Evolutionary conservation across 805 yeast genomes (phyloP).

Genomic region (Lachancea dasiensis): DNA sequence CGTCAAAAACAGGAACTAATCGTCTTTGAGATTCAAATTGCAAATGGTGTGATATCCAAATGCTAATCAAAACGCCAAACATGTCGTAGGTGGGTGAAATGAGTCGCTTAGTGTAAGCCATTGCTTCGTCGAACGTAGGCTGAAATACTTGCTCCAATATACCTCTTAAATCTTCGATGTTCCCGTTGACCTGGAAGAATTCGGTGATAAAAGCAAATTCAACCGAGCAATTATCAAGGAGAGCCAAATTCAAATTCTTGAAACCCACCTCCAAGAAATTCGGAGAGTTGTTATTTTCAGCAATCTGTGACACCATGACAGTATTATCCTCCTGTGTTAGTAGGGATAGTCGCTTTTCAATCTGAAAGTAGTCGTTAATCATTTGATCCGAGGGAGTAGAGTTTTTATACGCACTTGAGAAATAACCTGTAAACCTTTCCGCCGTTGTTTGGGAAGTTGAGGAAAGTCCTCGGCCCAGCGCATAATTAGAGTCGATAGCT

Average conservation of each 20-base stretch:
- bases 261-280: slow-evolving; percentile 72
- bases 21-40: slow-evolving; percentile 63
- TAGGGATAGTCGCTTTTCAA: slow-evolving; percentile 57
- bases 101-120: slow-evolving; percentile 40
- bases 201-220: slow-evolving; percentile 70
- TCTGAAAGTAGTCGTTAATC: slow-evolving; percentile 49
- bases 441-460: slow-evolving; percentile 26
- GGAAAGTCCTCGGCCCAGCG: slow-evolving; percentile 44
- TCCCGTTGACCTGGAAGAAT: slow-evolving; percentile 50
- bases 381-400: slow-evolving; percentile 20
- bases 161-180: slow-evolving; percentile 39
- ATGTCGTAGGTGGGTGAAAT: slow-evolving; percentile 51
- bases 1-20: slow-evolving; percentile 60
- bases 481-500: slow-evolving; percentile 48
- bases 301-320: slow-evolving; percentile 76
- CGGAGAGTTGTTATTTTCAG: slow-evolving; percentile 62
- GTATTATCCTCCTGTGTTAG: slow-evolving; percentile 50
- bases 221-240: slow-evolving; percentile 68
- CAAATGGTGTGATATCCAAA: slow-evolving; percentile 61
- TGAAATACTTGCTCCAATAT: slow-evolving; percentile 46
- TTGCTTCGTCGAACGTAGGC: slow-evolving; percentile 47
- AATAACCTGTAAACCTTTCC: slow-evolving; percentile 25
- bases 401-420: slow-evolving; percentile 20
- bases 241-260: slow-evolving; percentile 63
- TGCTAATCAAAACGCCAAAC: slow-evolving; percentile 70